Conservation (phyloP, 164 flowering plant species). For the Stephania japonica region DNA sequence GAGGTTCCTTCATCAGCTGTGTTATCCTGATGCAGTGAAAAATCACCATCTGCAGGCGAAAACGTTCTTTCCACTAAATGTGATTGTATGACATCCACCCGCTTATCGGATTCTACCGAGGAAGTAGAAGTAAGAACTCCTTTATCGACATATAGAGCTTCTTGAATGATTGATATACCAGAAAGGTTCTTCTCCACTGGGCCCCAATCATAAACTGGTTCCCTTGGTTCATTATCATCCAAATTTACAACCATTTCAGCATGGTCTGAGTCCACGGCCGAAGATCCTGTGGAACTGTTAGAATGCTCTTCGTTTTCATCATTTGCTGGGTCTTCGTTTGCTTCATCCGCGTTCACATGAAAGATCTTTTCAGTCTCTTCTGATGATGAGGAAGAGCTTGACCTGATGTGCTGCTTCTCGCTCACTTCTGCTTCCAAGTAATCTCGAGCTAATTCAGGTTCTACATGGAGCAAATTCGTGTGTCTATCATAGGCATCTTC, state of each 20-base stretch:
- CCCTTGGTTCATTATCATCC: slow-evolving; percentile 33
- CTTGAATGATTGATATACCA: slow-evolving; percentile 14
- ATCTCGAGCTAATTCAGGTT: slow-evolving; percentile 14
- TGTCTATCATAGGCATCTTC: slow-evolving; percentile 24
- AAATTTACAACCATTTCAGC: slow-evolving; percentile 1
- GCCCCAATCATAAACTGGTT: slow-evolving; percentile 75
- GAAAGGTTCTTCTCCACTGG: slow-evolving; percentile 38
- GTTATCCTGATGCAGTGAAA: slow-evolving; percentile 16
- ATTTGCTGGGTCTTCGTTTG: neutral
- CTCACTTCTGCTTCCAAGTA: slow-evolving; percentile 20
- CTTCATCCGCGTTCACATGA: slow-evolving; percentile 12
- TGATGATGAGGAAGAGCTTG: slow-evolving; percentile 19
- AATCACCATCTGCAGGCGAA: slow-evolving; percentile 14
- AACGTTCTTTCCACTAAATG: slow-evolving; percentile 18
- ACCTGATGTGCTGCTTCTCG: slow-evolving; percentile 28
- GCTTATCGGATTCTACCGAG: slow-evolving; percentile 30
- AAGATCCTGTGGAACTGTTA: slow-evolving; percentile 8
- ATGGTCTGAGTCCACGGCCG: neutral
- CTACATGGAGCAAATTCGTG: slow-evolving; percentile 11
- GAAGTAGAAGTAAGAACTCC: slow-evolving; percentile 19
- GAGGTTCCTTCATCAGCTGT: slow-evolving; percentile 15
- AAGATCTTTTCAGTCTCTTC: slow-evolving; percentile 17
- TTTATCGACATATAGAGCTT: slow-evolving; percentile 14
- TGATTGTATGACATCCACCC: slow-evolving; percentile 24
- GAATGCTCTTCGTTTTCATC: slow-evolving; percentile 10